Evolutionary conservation across 345 rosid genomes (phyloP).

Genomic region (Ceriops tagal): DNA sequence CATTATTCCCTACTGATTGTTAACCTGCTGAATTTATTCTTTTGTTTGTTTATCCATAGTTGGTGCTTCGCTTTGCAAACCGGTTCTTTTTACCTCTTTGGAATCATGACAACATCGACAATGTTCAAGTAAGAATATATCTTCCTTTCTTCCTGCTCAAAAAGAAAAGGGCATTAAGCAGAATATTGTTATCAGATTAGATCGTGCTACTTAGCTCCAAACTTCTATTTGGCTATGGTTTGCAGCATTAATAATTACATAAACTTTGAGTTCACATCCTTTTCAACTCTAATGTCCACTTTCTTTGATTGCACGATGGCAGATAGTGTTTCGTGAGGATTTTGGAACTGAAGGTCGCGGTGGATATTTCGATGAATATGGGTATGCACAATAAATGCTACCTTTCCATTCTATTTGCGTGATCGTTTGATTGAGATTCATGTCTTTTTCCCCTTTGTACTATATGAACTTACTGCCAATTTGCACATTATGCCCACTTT

Average conservation of each 20-base stretch:
- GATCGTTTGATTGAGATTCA: conserved; percentile 3
- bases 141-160: background rate
- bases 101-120: conserved; percentile 95
- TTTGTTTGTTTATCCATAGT: conserved; percentile 38
- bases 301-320: conserved; percentile 17
- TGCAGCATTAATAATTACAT: too few relatives aligned
- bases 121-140: conserved; percentile 74
- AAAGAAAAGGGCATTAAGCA: too few relatives aligned
- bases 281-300: conserved; percentile 1
- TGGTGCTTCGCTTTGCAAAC: conserved; percentile 98
- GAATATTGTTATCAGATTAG: too few relatives aligned
- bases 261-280: too few relatives aligned
- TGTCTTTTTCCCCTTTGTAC: background rate
- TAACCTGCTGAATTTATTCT: conserved; percentile 16
- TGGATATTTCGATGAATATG: conserved; percentile 97
- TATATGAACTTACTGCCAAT: background rate
- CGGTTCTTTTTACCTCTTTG: conserved; percentile 91
- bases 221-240: background rate
- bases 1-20: conserved; percentile 13
- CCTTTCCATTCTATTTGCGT: background rate
- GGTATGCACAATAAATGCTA: conserved; percentile 43
- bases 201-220: background rate
- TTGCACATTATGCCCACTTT: background rate
- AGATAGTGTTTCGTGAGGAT: conserved; percentile 98
- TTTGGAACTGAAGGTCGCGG: conserved; percentile 99